Base-by-base conservation (phyloP, 768 basidiomycete species). In the Kwoniella newhampshirensis region DNA sequence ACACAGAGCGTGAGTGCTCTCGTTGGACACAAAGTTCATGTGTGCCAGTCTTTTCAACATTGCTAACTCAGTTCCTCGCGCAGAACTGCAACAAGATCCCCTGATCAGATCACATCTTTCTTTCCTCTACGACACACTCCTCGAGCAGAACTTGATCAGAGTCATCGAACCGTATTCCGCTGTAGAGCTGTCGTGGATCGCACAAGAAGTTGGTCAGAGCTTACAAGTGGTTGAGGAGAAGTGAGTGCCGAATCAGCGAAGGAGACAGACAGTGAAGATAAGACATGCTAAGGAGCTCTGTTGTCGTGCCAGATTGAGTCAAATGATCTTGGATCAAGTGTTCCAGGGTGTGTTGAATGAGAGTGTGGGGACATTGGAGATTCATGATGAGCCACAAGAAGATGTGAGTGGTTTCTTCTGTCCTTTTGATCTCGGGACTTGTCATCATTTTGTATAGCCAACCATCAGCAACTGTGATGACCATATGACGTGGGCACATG, bases 321-420 rank as follows among this genome's bases (percentile, higher is more conserved):
- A 99, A 74, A 98, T 99, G 94, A 99, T 98, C 60, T 80, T 97
- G 35, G 94, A 97, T 78, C 93, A 93, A 66, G 85, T 93, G 1
- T 83, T 98, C 62, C 84, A 90, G 60, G 94, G 94, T 4, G 92
- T 99, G 1, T 81, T 99, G n/a, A 94, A 98, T 74, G 94, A 98
- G 75, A 91, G 91, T 25, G 83, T 89, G 2, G 92, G 92, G 0
- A 92, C 91, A 69, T 78, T 97, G 46, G 79, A 96, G 48, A 85
- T 98, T n/a, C 97, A 88, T 60, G 89, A 96, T 55, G 81, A 90
- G 75, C 84, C 84, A 1, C 87, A 89, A 68, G 84, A 84, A 12
- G 91, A 96, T 77, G 91, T 91, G 68, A 54, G 88, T 82, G 2
- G 26, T 20, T 6, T 32, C 20, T 3, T 21, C n/a, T n/a, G n/a